Conservation (phyloP, 1,284 basidiomycete genomes). For the Leccinum pachyderme region DNA sequence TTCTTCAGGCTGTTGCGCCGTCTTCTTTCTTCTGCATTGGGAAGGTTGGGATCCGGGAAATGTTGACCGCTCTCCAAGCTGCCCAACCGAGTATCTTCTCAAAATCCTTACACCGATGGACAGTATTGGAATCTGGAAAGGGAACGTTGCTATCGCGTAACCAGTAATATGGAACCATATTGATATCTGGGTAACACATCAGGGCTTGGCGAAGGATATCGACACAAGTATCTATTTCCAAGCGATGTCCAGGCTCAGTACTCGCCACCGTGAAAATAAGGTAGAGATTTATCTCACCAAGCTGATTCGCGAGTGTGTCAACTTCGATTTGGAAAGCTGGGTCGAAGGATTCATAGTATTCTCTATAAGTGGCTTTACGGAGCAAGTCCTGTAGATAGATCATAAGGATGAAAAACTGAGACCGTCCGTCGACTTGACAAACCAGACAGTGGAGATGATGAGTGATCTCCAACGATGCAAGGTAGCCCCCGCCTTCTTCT, state of each 20-base stretch:
- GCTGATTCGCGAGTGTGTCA: neutral
- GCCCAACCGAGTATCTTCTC: neutral
- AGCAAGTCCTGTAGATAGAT: neutral
- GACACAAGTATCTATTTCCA: neutral
- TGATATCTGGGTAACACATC: conserved; percentile 1
- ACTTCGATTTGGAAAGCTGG: neutral
- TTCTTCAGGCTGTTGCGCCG: neutral
- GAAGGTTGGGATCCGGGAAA: neutral
- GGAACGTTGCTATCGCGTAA: neutral
- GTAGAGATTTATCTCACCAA: neutral
- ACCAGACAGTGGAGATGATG: conserved; percentile 12
- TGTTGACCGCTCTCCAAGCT: neutral
- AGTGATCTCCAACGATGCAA: conserved; percentile 2
- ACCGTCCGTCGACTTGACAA: neutral
- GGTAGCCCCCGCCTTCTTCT: conserved; percentile 9
- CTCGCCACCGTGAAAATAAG: neutral
- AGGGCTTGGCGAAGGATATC: conserved; percentile 2
- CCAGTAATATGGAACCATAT: conserved; percentile 6
- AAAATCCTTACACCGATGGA: conserved; percentile 5
- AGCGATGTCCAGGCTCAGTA: neutral
- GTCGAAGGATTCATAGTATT: conserved; percentile 1
- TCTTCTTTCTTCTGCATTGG: neutral
- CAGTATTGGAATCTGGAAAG: neutral
- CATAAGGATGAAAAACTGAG: neutral
- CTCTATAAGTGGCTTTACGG: conserved; percentile 1